Percentiles rank a stretch among this genome's conserved stretches.
Evolutionary conservation across 2,329 filamentous ascomycete genomes (phyloP).

Genomic region (Clonostachys rhizophaga): DNA sequence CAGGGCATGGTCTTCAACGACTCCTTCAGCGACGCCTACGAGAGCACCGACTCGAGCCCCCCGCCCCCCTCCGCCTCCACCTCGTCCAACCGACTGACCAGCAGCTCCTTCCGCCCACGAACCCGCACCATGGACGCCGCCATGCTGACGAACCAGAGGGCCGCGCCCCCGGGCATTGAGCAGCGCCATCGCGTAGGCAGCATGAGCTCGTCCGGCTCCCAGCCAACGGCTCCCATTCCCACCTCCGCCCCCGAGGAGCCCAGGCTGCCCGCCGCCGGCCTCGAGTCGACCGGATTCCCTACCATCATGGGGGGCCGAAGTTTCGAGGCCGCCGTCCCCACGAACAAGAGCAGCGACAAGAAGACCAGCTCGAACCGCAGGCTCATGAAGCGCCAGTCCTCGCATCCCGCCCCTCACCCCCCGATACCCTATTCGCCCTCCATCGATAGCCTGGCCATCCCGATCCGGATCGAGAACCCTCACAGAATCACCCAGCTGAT

Average conservation of each 20-base stretch:
- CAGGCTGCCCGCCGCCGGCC: conserved; percentile 29
- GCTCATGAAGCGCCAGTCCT: conserved; percentile 49
- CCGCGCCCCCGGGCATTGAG: conserved; percentile 30
- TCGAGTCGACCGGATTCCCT: conserved; percentile 37
- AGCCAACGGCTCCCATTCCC: conserved; percentile 9
- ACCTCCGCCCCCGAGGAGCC: conserved; percentile 42
- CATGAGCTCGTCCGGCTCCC: conserved; percentile 58
- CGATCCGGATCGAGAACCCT: conserved; percentile 61
- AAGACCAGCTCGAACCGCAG: conserved; percentile 37
- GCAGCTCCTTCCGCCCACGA: conserved; percentile 39
- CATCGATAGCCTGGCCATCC: conserved; percentile 54
- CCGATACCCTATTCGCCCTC: conserved; percentile 47
- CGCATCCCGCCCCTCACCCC: conserved; percentile 52
- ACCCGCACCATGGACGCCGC: conserved; percentile 55
- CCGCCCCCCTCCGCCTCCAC: conserved; percentile 6
- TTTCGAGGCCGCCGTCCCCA: conserved; percentile 20
- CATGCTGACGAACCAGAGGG: conserved; percentile 37
- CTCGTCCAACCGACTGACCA: conserved; percentile 11
- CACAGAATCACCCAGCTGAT: conserved; percentile 71
- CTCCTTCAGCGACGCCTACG: conserved; percentile 43
- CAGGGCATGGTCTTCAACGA: conserved; percentile 61
- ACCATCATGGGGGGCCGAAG: conserved; percentile 27
- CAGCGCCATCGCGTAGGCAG: conserved; percentile 65
- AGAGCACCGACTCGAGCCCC: conserved; percentile 35
- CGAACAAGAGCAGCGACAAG: conserved; percentile 34